Percentiles rank a stretch among this genome's conserved stretches.
Conservation (phyloP, 1,139 yeast genomes). For the Geotrichum aggregatum region DNA sequence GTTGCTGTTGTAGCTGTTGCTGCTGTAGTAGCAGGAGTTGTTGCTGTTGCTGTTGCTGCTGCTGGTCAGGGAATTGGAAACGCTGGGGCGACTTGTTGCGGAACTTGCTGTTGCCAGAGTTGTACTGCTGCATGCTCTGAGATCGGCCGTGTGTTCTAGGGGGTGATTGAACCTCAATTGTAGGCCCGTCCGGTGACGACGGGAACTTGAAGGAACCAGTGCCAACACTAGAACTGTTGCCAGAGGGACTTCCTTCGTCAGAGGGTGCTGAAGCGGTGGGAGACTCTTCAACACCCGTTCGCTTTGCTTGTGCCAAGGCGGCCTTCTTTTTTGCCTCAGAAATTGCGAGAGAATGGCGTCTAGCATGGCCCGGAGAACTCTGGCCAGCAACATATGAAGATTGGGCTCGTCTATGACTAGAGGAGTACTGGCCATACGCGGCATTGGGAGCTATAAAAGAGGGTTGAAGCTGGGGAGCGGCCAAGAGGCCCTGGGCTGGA, state of each 20-base stretch:
- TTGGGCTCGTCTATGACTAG: constrained; percentile 27
- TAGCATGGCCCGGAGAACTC: constrained; percentile 56
- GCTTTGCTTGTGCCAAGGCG: constrained; percentile 70
- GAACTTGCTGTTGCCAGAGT: constrained; percentile 20
- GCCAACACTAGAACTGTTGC: constrained; percentile 5
- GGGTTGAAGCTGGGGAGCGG: constrained; percentile 27
- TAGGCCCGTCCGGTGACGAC: constrained; percentile 41
- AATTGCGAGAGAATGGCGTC: constrained; percentile 89
- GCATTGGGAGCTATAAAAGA: constrained; percentile 30
- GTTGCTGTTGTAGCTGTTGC: constrained; percentile 12
- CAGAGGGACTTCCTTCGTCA: constrained; percentile 8
- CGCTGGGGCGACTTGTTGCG: constrained; percentile 39
- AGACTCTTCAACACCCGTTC: constrained; percentile 33
- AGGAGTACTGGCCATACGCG: constrained; percentile 33
- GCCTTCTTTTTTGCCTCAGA: constrained; percentile 98
- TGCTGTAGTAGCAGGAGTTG: constrained; percentile 2
- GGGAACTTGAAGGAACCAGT: constrained; percentile 49
- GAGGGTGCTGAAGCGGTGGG: constrained; percentile 22
- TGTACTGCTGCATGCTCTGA: constrained; percentile 16
- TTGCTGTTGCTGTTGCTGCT: constrained; percentile 4
- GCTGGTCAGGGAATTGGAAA: constrained; percentile 42
- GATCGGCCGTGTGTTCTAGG: constrained; percentile 25
- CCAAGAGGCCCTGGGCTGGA: constrained; percentile 24
- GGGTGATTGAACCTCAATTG: constrained; percentile 20
- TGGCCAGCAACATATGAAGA: constrained; percentile 33